Conservation (phyloP, 768 basidiomycete genomes). For the Agrocybe pediades region DNA sequence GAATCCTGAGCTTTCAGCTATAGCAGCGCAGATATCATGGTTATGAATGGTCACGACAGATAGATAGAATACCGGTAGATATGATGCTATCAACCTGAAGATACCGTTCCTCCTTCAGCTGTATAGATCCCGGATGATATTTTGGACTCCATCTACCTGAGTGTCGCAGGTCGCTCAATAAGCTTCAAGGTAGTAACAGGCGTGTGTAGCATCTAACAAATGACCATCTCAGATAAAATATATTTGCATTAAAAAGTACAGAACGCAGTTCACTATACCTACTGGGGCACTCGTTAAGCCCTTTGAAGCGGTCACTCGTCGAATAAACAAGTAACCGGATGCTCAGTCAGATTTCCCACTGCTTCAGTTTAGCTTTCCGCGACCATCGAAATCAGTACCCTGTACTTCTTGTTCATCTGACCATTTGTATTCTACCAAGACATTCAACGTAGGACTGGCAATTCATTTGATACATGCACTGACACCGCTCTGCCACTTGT, state of each 20-base stretch:
- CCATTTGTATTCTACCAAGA: too few relatives aligned
- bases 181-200: neutral
- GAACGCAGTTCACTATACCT: too few relatives aligned
- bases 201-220: neutral
- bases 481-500: neutral
- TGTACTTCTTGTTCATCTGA: neutral
- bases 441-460: neutral
- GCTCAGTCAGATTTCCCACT: neutral
- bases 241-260: too few relatives aligned
- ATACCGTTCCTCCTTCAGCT: too few relatives aligned
- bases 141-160: too few relatives aligned
- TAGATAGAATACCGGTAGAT: neutral
- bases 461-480: neutral
- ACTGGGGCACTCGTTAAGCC: too few relatives aligned
- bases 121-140: too few relatives aligned
- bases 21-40: neutral
- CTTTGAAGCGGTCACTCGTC: too few relatives aligned
- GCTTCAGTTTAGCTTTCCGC: neutral
- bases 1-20: neutral
- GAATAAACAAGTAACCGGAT: too few relatives aligned
- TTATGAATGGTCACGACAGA: too few relatives aligned
- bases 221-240: too few relatives aligned
- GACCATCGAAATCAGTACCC: neutral
- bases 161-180: too few relatives aligned
- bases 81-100: neutral